Base-by-base conservation (phyloP, 306 rosid species). In the Cucumis sativus region DNA sequence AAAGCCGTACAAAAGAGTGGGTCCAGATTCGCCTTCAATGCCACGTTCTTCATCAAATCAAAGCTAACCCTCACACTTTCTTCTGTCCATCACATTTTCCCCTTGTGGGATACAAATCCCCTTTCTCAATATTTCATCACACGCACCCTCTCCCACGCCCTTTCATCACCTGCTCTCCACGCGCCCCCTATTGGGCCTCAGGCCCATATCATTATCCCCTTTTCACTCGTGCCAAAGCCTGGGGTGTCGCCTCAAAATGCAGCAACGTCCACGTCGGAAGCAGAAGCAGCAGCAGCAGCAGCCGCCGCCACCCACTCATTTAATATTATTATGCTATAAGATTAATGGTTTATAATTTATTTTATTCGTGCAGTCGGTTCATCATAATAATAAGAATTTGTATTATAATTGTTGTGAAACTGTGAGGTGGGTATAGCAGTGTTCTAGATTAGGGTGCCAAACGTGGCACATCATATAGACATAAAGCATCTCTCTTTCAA, bases 181-280 rank as follows among this genome's bases (percentile, higher is more conserved):
- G 41, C 67, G 0, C 67, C 40, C 0, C 41, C 41, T 18, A 33
- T 33, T 33, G 12, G 47, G 47, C 47, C 41, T 23, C 25, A 23
- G 25, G 25, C 25, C 25, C 25, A 23, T 23, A 23, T 23, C 25
- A 23, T 23, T 23, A 23, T 23, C 25, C 25, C 2, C 57, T n/a
- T 54, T 54, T 54, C 61, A 60, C 37, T 60, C 65, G 17, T 60
- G 65, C 1, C 3, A 11, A 11, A 10, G 49, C 49, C 33, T 18
- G 59, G 23, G 10, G 21, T 64, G 71, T 65, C 71, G 71, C 49
- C 71, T 65, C 49, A 35, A 17, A 65, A 65, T 35, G 49, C 71
- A 65, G 71, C 71, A 65, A 65, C 72, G 28, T 65, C 72, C 72
- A 65, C 72, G 72, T 65, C 72, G 51, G 51, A 37, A 39, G 39